Evolutionary conservation across 2,329 filamentous ascomycete genomes (phyloP), one percentile per base, ranked within the genome.

Genomic region (Daldinia sp.): DNA sequence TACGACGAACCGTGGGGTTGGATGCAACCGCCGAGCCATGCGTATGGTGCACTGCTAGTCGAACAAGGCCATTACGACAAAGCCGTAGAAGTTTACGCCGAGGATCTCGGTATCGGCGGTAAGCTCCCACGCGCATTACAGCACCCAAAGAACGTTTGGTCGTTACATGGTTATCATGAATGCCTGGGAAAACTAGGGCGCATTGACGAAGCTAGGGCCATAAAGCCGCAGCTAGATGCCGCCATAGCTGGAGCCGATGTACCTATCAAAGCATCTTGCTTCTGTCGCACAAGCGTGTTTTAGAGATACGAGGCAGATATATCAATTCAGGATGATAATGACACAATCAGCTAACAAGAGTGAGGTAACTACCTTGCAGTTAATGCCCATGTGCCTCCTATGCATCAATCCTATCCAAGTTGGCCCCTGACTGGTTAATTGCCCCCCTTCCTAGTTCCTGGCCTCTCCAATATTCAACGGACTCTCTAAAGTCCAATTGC

Each of bases 1-100:
- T 93, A 92, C 68, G 89, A 90, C 55, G 92, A 94, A 76, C 92
- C 92, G 0, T 93, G 91, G 91, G 90, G 89, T 0, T 93, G 91
- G 91, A 93, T 93, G 90, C 89, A 92, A 75, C 91, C 91, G 0
- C 87, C 88, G 0, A 83, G 90, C 2, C 91, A 93, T 77, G 91
- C 91, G 0, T 90, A 90, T 57, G 91, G 89, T 1, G 91, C 91
- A 0, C 81, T 94, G 3, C 76, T 92, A 33, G 82, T 92, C 12
- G 91, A 93, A 74, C 90, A 91, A 74, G 88, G 86, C 0, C 81
- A 80, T n/a, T 80, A 86, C 0, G 82, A 86, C 26, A 82, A 90
- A 55, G 89, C 90, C 0, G 79, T 83, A 1, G 81, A 75, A 0
- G 84, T 89, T 0, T 92, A 92, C 70, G 81, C 79, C 20, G 88